Evolutionary conservation across 1,284 basidiomycete genomes (phyloP).

Genomic region (Puccinia triticina): DNA sequence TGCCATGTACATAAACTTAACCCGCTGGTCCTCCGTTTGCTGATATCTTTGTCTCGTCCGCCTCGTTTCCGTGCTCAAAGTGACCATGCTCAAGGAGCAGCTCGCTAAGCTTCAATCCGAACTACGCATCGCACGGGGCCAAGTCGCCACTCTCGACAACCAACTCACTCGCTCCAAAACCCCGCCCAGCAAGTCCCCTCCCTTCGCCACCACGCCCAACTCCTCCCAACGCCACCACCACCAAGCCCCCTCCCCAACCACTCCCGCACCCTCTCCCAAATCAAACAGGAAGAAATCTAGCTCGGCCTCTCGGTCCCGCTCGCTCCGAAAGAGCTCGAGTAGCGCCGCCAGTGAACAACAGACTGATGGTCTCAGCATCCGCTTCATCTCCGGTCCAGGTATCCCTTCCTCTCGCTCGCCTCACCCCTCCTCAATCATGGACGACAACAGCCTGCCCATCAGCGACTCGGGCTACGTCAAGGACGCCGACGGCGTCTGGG

Average conservation of each 20-base stretch:
- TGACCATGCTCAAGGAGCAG: constrained; percentile 41
- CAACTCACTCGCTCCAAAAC: neutral
- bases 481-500: constrained; percentile 11
- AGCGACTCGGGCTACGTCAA: constrained; percentile 32
- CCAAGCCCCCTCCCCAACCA: no score
- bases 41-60: no score
- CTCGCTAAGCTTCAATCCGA: constrained; percentile 40
- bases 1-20: no score
- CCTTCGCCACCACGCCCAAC: neutral
- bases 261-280: neutral
- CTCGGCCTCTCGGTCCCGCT: neutral
- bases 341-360: constrained; percentile 1
- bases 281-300: neutral
- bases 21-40: no score
- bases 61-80: no score
- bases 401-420: constrained; percentile 6
- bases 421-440: constrained; percentile 12
- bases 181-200: neutral
- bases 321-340: constrained; percentile 1
- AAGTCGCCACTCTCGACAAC: neutral
- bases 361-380: constrained; percentile 48
- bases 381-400: constrained; percentile 48
- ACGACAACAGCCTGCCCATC: constrained; percentile 8
- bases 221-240: neutral
- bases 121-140: constrained; percentile 10